Evolutionary conservation across 768 basidiomycete species (phyloP), one percentile per base, ranked within the genome.

Genomic region (Leccinum uliginosum): DNA sequence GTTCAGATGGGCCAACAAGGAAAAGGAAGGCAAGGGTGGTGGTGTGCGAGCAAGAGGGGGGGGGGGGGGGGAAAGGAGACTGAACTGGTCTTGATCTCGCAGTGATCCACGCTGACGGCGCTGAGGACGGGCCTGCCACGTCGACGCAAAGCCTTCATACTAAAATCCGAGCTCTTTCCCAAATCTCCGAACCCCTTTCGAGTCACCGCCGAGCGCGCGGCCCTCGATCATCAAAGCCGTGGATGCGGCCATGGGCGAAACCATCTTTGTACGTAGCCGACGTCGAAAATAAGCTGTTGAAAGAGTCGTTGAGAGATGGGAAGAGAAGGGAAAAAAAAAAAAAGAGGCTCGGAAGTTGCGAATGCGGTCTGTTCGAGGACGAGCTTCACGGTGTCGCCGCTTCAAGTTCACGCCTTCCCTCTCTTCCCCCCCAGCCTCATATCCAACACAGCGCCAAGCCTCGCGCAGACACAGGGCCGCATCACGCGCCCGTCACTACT

Each of bases 151-250:
- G 5, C 94, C 96, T 63, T 94, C 83, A 68, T 96, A n/a, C n/a
- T n/a, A 95, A 65, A 87, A 98, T 2, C 92, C 94, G 12, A 99
- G 80, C 71, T 99, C 96, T n/a, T 70, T 98, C 94, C 93, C 95
- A 98, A 73, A 97, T 85, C 72, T 96, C n/a, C 94, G 70, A 86
- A 98, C 0, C 90, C 91, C 64, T 96, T 94, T 63, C n/a, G n/a
- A n/a, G n/a, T 93, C 88, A 54, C 85, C 80, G 2, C 96, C 96
- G 15, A 98, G 79, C 0, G 89, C 87, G 14, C 94, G 80, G 9
- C 96, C 96, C 70, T 99, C 94, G 59, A 93, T 93, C 27, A n/a
- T n/a, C n/a, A n/a, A 91, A 73, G 2, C 96, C 96, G 63, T 96
- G 94, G 7, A 95, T 83, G 38, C 85, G 80, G 1, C 96, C 96